Base-by-base conservation (phyloP, 2,329 filamentous ascomycete species). In the Sordariomycetes sp. region DNA sequence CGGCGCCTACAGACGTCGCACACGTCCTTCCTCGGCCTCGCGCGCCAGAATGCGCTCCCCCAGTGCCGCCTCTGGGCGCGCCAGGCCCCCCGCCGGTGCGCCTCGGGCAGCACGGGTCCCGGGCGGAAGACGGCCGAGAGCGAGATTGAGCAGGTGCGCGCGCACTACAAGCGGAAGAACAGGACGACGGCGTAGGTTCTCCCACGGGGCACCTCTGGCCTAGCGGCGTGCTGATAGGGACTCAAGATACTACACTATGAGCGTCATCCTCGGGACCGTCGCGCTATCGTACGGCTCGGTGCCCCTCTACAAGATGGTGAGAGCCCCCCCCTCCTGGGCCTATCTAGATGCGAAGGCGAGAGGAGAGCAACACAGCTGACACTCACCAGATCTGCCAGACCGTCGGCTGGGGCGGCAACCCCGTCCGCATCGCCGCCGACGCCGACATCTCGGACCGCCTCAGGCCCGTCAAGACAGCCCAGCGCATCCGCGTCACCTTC, bases 401-500 rank as follows among this genome's bases (percentile, higher is more conserved):
- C 17, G 91, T 86, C 13, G 88, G 92, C 65, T 97, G 90, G 90
- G 90, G 90, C 64, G 92, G 92, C 48, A 90, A 96, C 68, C 92
- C 92, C 35, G 82, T 96, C 62, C 89, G 90, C 67, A 90, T 90
- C 52, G 86, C 89, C 73, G 73, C 74, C 59, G 76, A 74, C 61
- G 72, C 71, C 58, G 87, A 95, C 69, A 81, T 88, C 28, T 82
- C 91, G 39, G 78, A 79, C 54, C 88, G 91, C 57, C 81, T 99
- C 52, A 80, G 84, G 53, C 94, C 94, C 17, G 85, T 96, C 45
- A 88, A 83, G 20, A 78, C 83, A 63, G 87, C 89, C 59, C 88
- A 88, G 63, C 88, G 94, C 57, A 86, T 99, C 65, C 88, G 90
- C 60, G 92, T 99, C 62, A 97, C 91, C 28, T 99, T 99, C 80